Evolutionary conservation across 2,329 filamentous ascomycete species (phyloP), one percentile per base, ranked within the genome.

Genomic region (Macrophomina phaseolina): DNA sequence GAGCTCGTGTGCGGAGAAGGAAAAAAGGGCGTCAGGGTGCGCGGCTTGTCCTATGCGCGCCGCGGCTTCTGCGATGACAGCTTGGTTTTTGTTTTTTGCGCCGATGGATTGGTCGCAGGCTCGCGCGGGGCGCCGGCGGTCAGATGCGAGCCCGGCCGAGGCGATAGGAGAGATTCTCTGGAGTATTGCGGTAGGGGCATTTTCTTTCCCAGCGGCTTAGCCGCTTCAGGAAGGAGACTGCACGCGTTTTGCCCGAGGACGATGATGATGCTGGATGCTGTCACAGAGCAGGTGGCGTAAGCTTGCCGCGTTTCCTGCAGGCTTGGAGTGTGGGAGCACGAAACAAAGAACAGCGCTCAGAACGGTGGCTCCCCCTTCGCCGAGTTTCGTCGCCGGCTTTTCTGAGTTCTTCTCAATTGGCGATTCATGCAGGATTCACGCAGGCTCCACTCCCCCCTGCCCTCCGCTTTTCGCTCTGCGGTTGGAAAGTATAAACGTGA

Each of bases 171-270:
- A n/a, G 1, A 9, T 4, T 9, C 16, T n/a, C 23, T 48, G 45
- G 45, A 38, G 14, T 18, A 2, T 8, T 48, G 16, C 9, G 42
- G 42, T 5, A 48, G 45, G 32, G 14, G 8, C 5, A 5, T 3
- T 34, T 34, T 32, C 28, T n/a, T 34, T 16, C 32, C 38, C 16
- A 34, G 52, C 52, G 52, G 32, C 52, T 14, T 51, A n/a, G 42
- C 42, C 46, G 32, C 45, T 62, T 62, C 18, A 12, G 58, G 58
- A 28, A 62, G 58, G 58, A 49, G 58, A 30, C 6, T 16, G 42
- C 5, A 18, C 32, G 58, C 32, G 45, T 34, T 16, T 6, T n/a
- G 9, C 34, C 12, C 34, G 11, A 16, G 30, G 6, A 14, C 2
- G 8, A 45, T 23, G 23, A 23, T 23, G 48, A 52, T 34, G 49